Percentiles rank a stretch among this genome's conserved stretches.
Evolutionary conservation across 768 basidiomycete genomes (phyloP).

Genomic region (Serendipita sp.): DNA sequence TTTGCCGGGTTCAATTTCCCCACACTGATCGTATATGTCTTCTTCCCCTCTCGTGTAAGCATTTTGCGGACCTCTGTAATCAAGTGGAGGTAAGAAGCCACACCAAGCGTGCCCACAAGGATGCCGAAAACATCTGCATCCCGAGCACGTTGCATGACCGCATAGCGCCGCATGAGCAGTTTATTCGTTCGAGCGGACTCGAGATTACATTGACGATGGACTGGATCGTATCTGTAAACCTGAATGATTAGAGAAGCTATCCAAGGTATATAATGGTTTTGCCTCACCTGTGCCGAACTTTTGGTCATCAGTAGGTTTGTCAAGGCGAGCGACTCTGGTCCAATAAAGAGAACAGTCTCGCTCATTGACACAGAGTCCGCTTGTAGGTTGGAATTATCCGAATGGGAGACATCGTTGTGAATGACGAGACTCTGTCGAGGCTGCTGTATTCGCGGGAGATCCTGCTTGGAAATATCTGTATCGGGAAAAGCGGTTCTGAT

Average conservation of each 20-base stretch:
- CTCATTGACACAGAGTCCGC: background rate
- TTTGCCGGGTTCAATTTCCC: conserved; percentile 93
- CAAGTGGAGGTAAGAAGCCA: conserved; percentile 75
- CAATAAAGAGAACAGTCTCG: conserved; percentile 43
- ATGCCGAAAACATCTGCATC: conserved; percentile 93
- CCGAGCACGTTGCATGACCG: conserved; percentile 68
- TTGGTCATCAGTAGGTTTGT: conserved; percentile 82
- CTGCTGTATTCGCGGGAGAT: background rate
- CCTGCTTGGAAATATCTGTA: background rate
- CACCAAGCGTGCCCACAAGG: conserved; percentile 84
- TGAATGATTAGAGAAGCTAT: conserved; percentile 18
- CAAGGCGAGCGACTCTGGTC: conserved; percentile 61
- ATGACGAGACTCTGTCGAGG: background rate
- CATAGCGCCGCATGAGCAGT: conserved; percentile 81
- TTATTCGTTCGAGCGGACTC: conserved; percentile 62
- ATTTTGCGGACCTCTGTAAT: conserved; percentile 65
- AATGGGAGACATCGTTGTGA: background rate
- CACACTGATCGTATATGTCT: conserved; percentile 87
- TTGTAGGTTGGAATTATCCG: background rate
- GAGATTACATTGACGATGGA: conserved; percentile 27
- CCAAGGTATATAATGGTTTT: background rate
- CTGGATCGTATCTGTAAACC: conserved; percentile 69
- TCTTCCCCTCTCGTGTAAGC: conserved; percentile 56
- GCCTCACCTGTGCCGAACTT: conserved; percentile 38
- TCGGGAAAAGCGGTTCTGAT: background rate